Base-by-base conservation (phyloP, 2,329 filamentous ascomycete genomes). In the Aspergillus sp. region DNA sequence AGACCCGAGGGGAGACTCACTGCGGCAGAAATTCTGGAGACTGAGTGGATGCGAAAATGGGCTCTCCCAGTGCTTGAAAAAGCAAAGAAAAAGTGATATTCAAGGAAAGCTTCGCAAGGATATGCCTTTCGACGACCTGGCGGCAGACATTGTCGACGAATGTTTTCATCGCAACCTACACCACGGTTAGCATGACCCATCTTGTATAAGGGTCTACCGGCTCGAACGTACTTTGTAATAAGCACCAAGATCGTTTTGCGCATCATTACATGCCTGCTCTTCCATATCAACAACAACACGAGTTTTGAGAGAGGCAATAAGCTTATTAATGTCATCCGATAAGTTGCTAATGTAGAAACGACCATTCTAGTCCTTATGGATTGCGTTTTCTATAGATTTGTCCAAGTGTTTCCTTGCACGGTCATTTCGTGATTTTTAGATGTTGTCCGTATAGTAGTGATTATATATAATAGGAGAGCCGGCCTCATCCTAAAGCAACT, bases 401-500 rank as follows among this genome's bases (percentile, higher is more conserved):
- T 17, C 4, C 11, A 40, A 20, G n/a, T 33, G 6, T 14, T 29
- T 14, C 20, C 19, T 41, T 2, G 28, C 28, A n/a, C 24, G 10
- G 6, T 42, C 30, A 8, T 36, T 8, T 14, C 44, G 35, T 1
- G 39, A 31, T 12, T 49, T 49, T 37, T 55, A 49, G n/a, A 58
- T 41, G 33, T 48, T 57, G 15, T 56, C 49, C 1, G 47, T 57
- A 19, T 53, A 57, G 29, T 54, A 57, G 35, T 52, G 45, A 29
- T 57, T 58, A 34, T 51, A 57, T 1, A 53, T 58, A 14, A 58
- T 46, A 1, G 47, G 48, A 13, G 50, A 44, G 1, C 46, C 26
- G 3, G 28, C 22, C 30, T 49, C 43, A 31, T 49, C 47, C 3
- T 35, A 15, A 5, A 45, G 19, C 2, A 51, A 13, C 14, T 34